phyloP scores from a whole-genome alignment of 495 filamentous ascomycete genomes.

The Bryoglossum gracile region DNA sequence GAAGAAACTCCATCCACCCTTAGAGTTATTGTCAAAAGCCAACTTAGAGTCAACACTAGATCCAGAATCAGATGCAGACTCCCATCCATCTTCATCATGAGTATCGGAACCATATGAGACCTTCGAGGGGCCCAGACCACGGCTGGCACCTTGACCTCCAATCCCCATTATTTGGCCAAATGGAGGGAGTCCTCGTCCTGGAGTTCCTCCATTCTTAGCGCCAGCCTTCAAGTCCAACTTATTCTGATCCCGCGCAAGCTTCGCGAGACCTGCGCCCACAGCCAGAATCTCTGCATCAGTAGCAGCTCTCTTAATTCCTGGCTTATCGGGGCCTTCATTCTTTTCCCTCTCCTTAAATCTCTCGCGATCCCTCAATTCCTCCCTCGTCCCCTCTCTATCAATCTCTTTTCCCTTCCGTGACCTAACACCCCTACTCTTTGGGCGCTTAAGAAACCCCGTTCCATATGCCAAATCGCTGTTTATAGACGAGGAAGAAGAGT shows the following conservation, averaged over 20 bases:
- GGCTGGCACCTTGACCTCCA: slow-evolving; percentile 2
- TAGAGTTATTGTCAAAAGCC: slow-evolving; percentile 36
- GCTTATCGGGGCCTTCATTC: neutral
- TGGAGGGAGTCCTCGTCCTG: slow-evolving; percentile 29
- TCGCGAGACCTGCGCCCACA: slow-evolving; percentile 24
- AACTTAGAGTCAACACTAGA: slow-evolving; percentile 28
- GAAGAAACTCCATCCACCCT: slow-evolving; percentile 18
- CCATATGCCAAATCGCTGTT: slow-evolving; percentile 49
- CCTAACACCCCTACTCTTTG: slow-evolving; percentile 25
- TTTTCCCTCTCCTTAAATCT: neutral
- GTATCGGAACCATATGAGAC: slow-evolving; percentile 34
- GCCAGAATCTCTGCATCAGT: slow-evolving; percentile 25
- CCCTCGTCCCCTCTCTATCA: slow-evolving; percentile 6
- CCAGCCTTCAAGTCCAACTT: slow-evolving; percentile 20
- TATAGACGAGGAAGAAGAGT: slow-evolving; percentile 41
- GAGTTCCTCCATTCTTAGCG: neutral
- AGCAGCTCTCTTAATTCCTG: neutral
- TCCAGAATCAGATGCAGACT: slow-evolving; percentile 27
- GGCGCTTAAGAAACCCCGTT: slow-evolving; percentile 41
- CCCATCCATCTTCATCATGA: slow-evolving; percentile 36
- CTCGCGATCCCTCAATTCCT: slow-evolving; percentile 15
- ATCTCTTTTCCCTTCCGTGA: slow-evolving; percentile 20
- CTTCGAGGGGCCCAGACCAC: slow-evolving; percentile 18
- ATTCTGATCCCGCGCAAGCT: slow-evolving; percentile 23
- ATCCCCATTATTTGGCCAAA: neutral